phyloP scores from a whole-genome alignment of 73 alveolate species.

The Tetrahymena malaccensis region DNA sequence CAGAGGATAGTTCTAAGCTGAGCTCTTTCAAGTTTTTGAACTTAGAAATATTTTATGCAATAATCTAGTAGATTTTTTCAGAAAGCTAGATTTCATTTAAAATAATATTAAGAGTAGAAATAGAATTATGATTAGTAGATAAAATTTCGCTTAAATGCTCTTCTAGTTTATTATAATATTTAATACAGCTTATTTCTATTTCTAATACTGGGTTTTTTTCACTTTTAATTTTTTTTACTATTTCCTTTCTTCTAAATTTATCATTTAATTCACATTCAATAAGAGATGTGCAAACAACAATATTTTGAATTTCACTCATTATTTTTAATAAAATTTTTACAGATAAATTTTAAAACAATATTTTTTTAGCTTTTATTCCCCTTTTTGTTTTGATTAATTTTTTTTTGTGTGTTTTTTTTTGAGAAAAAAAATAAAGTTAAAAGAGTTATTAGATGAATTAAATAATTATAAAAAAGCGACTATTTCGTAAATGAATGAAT shows the following conservation, averaged over 20 bases:
- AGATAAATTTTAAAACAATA: background rate
- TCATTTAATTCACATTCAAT: background rate
- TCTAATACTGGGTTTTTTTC: background rate
- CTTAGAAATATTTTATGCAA: background rate
- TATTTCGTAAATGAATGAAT: background rate
- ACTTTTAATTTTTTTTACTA: background rate
- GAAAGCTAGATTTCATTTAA: background rate
- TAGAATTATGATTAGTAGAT: background rate
- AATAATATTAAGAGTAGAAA: background rate
- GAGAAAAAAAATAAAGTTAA: background rate
- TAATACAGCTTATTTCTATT: background rate
- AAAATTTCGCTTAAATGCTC: background rate
- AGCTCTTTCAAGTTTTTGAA: background rate
- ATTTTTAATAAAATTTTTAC: background rate
- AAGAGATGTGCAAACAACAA: background rate
- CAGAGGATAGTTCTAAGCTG: background rate
- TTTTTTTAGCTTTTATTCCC: background rate
- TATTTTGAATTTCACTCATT: background rate
- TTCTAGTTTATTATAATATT: background rate
- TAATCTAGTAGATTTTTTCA: background rate
- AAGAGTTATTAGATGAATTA: background rate
- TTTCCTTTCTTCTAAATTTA: background rate
- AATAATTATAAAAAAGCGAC: background rate
- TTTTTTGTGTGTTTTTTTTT: background rate
- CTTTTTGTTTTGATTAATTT: background rate